Conservation (phyloP, 108 stramenopile species). For the Skeletonema grethae region DNA sequence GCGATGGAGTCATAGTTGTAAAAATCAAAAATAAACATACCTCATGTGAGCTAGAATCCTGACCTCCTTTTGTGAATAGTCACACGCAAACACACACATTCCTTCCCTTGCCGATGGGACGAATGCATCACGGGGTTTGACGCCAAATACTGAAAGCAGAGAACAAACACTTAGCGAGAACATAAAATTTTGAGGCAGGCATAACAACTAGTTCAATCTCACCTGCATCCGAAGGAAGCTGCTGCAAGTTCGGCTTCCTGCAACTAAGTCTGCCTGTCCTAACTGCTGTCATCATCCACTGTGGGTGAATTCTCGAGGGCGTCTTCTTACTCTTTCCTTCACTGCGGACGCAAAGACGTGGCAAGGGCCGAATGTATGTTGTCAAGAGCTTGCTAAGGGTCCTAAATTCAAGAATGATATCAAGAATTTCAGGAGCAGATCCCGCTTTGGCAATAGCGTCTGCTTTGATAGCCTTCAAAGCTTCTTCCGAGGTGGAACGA, state of each 20-base stretch:
- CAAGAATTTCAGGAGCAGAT: slow-evolving; percentile 38
- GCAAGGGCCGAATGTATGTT: slow-evolving; percentile 51
- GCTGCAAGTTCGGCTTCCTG: slow-evolving; percentile 64
- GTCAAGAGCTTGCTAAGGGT: slow-evolving; percentile 50
- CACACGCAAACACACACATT: slow-evolving; percentile 48
- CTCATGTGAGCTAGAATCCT: slow-evolving; percentile 65
- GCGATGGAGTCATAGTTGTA: not conserved
- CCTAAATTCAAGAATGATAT: slow-evolving; percentile 57
- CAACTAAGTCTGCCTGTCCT: slow-evolving; percentile 67
- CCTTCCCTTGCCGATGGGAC: slow-evolving; percentile 23
- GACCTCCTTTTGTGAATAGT: slow-evolving; percentile 71
- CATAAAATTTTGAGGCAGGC: not conserved
- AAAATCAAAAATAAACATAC: not conserved
- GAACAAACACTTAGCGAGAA: not conserved
- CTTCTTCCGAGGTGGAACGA: slow-evolving; percentile 59
- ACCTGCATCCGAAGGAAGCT: slow-evolving; percentile 37
- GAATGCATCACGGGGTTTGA: slow-evolving; percentile 48
- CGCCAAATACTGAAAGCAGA: slow-evolving; percentile 17
- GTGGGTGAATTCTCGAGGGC: slow-evolving; percentile 38
- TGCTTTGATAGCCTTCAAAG: slow-evolving; percentile 47
- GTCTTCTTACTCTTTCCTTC: slow-evolving; percentile 22
- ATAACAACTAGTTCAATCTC: not conserved
- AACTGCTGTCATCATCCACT: slow-evolving; percentile 60
- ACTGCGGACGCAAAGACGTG: slow-evolving; percentile 25
- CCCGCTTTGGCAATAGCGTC: slow-evolving; percentile 15